A percentile compares a stretch with the other conserved stretches of the same genome.
These are phyloP conservation scores for Coemansia sp. DNA, from an alignment of 192 early-diverging fungal species.

Conservation along the genomic window DNA sequence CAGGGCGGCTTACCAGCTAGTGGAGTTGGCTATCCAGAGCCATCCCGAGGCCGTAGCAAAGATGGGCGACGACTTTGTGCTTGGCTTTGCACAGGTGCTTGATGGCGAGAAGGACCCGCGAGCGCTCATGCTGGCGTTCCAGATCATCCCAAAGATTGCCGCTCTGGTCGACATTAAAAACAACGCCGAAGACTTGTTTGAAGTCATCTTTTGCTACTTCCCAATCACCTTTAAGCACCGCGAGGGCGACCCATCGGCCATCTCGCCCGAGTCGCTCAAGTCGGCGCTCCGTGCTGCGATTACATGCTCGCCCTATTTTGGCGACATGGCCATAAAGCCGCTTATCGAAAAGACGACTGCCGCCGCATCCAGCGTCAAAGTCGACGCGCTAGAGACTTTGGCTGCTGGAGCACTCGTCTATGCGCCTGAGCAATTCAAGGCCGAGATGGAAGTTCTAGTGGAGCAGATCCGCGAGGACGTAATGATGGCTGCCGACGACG, in stretches of 20 bases:
- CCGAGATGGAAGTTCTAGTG: conserved; percentile 74
- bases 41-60: conserved; percentile 61
- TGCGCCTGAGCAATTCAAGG: conserved; percentile 65
- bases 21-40: conserved; percentile 68
- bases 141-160: conserved; percentile 72
- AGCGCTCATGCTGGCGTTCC: conserved; percentile 89
- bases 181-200: conserved; percentile 91
- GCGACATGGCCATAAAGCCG: conserved; percentile 80
- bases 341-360: conserved; percentile 92
- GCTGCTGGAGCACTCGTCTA: conserved; percentile 79
- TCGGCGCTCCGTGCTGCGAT: conserved; percentile 76
- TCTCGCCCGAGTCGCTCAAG: conserved; percentile 94
- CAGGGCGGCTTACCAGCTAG: conserved; percentile 70
- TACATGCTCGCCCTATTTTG: conserved; percentile 76
- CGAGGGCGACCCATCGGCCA: conserved; percentile 92
- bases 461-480: conserved; percentile 66
- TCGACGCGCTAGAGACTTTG: conserved; percentile 93
- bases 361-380: conserved; percentile 85
- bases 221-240: conserved; percentile 98
- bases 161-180: conserved; percentile 76
- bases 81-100: conserved; percentile 83
- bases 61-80: conserved; percentile 74
- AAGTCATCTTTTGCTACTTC: conserved; percentile 99
- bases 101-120: conserved; percentile 99
- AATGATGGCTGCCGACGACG: conserved; percentile 74